Conservation (phyloP, 441 rosid species). For the Populus hybrid region DNA sequence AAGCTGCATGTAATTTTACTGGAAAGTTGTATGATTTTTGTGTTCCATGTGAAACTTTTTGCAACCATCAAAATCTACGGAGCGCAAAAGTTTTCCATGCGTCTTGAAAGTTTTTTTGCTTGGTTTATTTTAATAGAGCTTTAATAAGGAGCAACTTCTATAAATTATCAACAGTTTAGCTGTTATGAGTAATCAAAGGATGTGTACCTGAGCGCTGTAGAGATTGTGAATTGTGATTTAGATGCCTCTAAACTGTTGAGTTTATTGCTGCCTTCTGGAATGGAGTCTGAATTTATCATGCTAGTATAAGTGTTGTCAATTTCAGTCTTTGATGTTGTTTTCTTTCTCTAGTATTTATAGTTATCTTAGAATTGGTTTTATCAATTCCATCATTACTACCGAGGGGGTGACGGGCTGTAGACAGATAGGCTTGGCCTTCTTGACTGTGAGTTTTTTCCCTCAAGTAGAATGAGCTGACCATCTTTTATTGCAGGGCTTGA, state of each 20-base stretch:
- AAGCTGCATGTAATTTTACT: not conserved
- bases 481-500: constrained; percentile 63
- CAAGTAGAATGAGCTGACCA: not conserved
- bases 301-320: not conserved
- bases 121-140: not conserved
- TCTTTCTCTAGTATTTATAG: not conserved
- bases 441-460: not conserved
- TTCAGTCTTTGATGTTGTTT: not conserved
- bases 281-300: not conserved
- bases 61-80: not conserved
- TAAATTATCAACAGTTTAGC: not conserved
- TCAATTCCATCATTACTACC: not conserved
- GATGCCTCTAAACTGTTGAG: not conserved
- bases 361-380: not conserved
- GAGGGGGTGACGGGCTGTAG: not conserved
- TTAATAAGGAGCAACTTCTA: not conserved
- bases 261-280: not conserved
- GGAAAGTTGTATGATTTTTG: not conserved
- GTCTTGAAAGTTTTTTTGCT: not conserved
- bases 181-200: not conserved
- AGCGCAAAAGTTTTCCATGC: not conserved
- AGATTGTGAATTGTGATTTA: not conserved
- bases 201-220: not conserved
- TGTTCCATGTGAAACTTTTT: not conserved
- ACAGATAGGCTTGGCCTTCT: not conserved